Evolutionary conservation across 106 monocot species (phyloP), one percentile per base, ranked within the genome.

Genomic region (Phalaenopsis equestris): DNA sequence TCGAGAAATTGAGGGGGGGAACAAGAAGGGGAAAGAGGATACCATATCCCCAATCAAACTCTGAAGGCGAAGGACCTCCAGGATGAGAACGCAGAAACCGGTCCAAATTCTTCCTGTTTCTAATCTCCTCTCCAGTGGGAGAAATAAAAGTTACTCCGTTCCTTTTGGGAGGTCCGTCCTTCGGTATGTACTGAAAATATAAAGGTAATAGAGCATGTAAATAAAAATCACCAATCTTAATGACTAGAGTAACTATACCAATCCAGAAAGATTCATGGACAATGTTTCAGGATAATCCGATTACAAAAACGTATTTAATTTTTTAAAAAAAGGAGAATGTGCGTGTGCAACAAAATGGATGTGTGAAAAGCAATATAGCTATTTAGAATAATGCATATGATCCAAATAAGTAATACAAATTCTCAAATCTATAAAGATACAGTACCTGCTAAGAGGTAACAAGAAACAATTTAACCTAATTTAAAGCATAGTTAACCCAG

Each of bases 1-100:
- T 30, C 19, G 18, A 76, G 8, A 67, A 30, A 67, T 5, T 21
- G 16, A 56, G 39, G 70, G 3, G 49, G 64, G 56, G 42, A 79
- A 11, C 36, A 24, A 83, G 55, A 39, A 72, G 47, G 42, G 68
- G 72, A 41, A 47, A 46, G 39, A 72, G 70, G 42, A 18, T 80
- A 93, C 94, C 94, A 75, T 88, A 90, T 77, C 88, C 81, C 95
- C 95, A 95, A 38, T 95, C 92, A 78, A 95, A 95, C 41, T 90
- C 88, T 70, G 92, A 90, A 4, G 86, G 82, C 12, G 87, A 43
- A 45, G 92, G 92, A 58, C 80, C 84, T 67, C 90, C 92, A 73
- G 92, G 88, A 49, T 95, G 83, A 5, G 88, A 87, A 45, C 85
- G 81, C 21, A 95, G 84, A 57, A 90, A 92, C 38, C 81, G 86